These are phyloP conservation scores for Tolypocladium tropicale DNA, from an alignment of 2,329 filamentous ascomycete species.

Conservation along the genomic window DNA sequence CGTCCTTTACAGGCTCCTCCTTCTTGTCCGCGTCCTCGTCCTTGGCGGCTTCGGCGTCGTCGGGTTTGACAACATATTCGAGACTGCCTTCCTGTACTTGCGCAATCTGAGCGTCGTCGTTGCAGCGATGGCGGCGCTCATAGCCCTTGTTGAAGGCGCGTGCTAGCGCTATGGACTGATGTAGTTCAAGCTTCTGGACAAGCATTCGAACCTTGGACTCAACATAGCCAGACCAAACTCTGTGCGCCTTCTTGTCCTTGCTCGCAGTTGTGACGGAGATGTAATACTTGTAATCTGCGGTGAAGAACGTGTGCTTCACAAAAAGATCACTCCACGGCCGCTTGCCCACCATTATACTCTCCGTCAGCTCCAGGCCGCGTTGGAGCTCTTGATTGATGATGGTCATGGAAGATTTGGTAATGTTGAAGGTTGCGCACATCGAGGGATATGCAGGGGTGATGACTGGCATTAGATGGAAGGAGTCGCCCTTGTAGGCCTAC, in stretches of 20 bases:
- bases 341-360: constrained; percentile 68
- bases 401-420: constrained; percentile 74
- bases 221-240: constrained; percentile 82
- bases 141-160: constrained; percentile 92
- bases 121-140: constrained; percentile 68
- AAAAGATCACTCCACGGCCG: constrained; percentile 82
- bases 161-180: constrained; percentile 69
- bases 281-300: constrained; percentile 88
- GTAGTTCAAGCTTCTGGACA: constrained; percentile 72
- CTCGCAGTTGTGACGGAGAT: constrained; percentile 78
- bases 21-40: background rate
- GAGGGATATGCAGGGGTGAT: constrained; percentile 96
- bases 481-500: constrained; percentile 68
- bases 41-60: constrained; percentile 21
- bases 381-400: constrained; percentile 78
- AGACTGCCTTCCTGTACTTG: constrained; percentile 45
- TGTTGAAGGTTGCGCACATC: constrained; percentile 95
- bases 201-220: constrained; percentile 88
- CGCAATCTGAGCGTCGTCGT: constrained; percentile 36
- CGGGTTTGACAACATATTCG: constrained; percentile 29
- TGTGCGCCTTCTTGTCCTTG: constrained; percentile 72
- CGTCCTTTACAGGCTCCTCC: constrained; percentile 30
- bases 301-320: constrained; percentile 86
- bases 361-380: constrained; percentile 65
- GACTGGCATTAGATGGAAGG: constrained; percentile 89